A percentile compares a stretch with the other conserved stretches of the same genome.
Evolutionary conservation across 805 yeast species (phyloP).

Genomic region (Candida yuanshanica): DNA sequence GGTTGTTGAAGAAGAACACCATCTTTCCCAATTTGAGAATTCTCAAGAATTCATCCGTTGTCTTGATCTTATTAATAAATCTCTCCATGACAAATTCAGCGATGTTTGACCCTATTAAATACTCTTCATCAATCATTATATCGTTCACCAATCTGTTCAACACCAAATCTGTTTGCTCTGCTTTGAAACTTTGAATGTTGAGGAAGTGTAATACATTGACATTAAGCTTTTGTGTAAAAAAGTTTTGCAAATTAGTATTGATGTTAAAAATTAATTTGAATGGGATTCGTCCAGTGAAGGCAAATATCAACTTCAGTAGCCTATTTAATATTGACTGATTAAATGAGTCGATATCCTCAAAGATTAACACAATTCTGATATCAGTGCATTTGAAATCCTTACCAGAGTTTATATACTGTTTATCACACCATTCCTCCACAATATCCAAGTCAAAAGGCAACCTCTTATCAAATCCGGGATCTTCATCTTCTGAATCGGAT

Average conservation of each 20-base stretch:
- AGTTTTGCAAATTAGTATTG: constrained; percentile 16
- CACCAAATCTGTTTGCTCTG: constrained; percentile 22
- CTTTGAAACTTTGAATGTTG: constrained; percentile 13
- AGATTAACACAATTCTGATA: constrained; percentile 15
- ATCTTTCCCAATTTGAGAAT: constrained; percentile 20
- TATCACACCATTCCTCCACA: constrained; percentile 20
- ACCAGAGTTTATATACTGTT: constrained; percentile 1
- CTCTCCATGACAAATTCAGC: constrained; percentile 16
- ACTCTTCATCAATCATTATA: constrained; percentile 12
- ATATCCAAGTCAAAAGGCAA: constrained; percentile 22
- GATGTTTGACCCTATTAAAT: constrained; percentile 17
- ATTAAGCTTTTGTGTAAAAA: constrained; percentile 15
- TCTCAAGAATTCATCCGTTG: constrained; percentile 21
- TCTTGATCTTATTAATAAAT: constrained; percentile 18
- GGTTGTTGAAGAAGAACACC: constrained; percentile 21
- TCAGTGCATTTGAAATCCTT: constrained; percentile 5
- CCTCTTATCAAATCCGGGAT: constrained; percentile 15
- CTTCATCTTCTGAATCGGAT: constrained; percentile 10
- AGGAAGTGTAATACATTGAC: constrained; percentile 14
- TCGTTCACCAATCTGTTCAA: constrained; percentile 19
- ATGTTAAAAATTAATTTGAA: constrained; percentile 21
- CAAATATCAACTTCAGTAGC: constrained; percentile 12
- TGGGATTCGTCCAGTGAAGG: constrained; percentile 16
- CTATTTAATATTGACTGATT: constrained; percentile 15
- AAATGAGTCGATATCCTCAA: constrained; percentile 24